Percentiles rank a stretch among this genome's conserved stretches.
Evolutionary conservation across 441 rosid species (phyloP).

Genomic region (Euphorbia schlechtendalii): DNA sequence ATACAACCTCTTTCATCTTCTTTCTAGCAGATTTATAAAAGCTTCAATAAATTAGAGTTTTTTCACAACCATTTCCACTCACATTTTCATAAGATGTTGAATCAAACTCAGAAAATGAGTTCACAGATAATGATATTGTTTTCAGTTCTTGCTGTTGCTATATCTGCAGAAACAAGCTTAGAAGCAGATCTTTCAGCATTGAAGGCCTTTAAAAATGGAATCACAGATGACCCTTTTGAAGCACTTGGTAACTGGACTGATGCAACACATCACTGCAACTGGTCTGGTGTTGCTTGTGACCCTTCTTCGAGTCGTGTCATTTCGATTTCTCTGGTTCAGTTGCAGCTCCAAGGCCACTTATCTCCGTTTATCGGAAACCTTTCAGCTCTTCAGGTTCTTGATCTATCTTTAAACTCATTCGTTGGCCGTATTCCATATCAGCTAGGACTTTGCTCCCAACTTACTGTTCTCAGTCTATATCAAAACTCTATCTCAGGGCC

Average conservation of each 20-base stretch:
- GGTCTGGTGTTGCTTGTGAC: slow-evolving; percentile 77
- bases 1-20: not conserved
- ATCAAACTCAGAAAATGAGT: not conserved
- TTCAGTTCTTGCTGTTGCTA: slow-evolving; percentile 8
- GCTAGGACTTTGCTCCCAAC: slow-evolving; percentile 50
- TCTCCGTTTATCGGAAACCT: slow-evolving; percentile 62
- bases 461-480: slow-evolving; percentile 39
- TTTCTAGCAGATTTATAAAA: not conserved
- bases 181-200: slow-evolving; percentile 49
- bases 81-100: slow-evolving; percentile 21
- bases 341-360: slow-evolving; percentile 58
- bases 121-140: slow-evolving; percentile 15
- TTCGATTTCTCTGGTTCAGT: slow-evolving; percentile 42
- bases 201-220: slow-evolving; percentile 45
- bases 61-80: slow-evolving; percentile 15
- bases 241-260: slow-evolving; percentile 58
- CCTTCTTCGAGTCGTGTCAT: slow-evolving; percentile 33
- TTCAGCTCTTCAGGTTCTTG: slow-evolving; percentile 80
- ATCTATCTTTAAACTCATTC: slow-evolving; percentile 53
- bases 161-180: slow-evolving; percentile 28
- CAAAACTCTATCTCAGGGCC: slow-evolving; percentile 54
- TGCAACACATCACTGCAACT: slow-evolving; percentile 54
- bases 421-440: slow-evolving; percentile 49
- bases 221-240: slow-evolving; percentile 48
- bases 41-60: not conserved